Base-by-base conservation (phyloP, 2,329 filamentous ascomycete genomes). In the Colletotrichum cordylinicola region DNA sequence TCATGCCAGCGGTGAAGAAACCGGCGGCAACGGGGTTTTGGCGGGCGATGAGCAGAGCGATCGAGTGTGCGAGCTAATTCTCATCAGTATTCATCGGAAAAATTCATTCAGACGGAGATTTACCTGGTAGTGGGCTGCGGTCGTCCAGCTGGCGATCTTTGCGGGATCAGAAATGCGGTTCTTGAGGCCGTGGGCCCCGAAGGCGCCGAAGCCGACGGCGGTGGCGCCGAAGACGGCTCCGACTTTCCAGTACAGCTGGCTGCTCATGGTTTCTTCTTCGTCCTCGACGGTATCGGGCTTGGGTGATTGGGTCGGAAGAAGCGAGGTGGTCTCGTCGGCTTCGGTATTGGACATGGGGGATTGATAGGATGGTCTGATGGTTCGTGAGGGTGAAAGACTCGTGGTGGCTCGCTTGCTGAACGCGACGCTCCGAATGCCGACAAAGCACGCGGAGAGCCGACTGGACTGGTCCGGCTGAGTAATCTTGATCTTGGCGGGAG, bases 81-180 rank as follows among this genome's bases (percentile, higher is more conserved):
- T 9, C 15, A 2, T 64, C 0, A 64, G 60, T 39, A 39, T 21
- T 33, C 15, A n/a, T 18, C 27, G 6, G 27, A 7, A 12, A 12
- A 37, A 33, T 13, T 21, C 33, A 27, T 15, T 8, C 0, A 27
- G 1, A 18, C 1, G 16, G 0, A 48, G 35, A 55, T n/a, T 8
- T 83, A 93, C 92, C 85, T 93, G 92, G 79, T 94, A 94, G 55
- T 94, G 92, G 4, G 92, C 92, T 3, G 92, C 93, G 0, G 92
- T 94, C 13, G 84, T 82, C 89, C 91, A 94, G 81, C 87, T 93
- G 8, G 90, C 89, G 55, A 94, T 82, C 76, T 88, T 88, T 15
- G 86, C 83, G 4, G 92, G 91, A 78, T 93, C 92, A 12, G 88
- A 80, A 80, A 93, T 91, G 78, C 86, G 85, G 75, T 88, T 88